A percentile compares a stretch with the other conserved stretches of the same genome.
Evolutionary conservation across 2,329 filamentous ascomycete species (phyloP).

Genomic region (Xylariaceae sp.): DNA sequence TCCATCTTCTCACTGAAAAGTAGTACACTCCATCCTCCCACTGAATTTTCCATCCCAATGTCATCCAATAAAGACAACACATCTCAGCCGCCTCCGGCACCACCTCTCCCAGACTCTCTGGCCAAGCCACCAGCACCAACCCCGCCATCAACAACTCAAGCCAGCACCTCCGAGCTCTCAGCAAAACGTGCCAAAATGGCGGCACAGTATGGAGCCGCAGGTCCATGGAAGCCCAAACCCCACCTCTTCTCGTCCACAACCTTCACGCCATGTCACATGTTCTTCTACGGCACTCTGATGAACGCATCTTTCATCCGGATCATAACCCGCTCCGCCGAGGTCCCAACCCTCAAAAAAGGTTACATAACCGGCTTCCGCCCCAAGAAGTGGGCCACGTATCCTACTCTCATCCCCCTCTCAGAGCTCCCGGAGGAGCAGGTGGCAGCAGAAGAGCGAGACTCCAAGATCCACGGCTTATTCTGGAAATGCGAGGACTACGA

Average conservation of each 20-base stretch:
- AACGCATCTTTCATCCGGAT: background rate
- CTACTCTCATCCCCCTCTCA: background rate
- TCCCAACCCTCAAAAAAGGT: background rate
- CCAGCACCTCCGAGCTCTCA: background rate
- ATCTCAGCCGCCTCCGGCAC: background rate
- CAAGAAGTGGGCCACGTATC: constrained; percentile 5
- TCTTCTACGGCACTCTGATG: constrained; percentile 8
- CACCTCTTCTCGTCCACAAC: constrained; percentile 2
- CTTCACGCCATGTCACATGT: constrained; percentile 7
- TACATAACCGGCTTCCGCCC: constrained; percentile 5
- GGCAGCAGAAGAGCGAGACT: background rate
- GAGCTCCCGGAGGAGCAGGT: background rate
- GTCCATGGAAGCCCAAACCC: background rate
- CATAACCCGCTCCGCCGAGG: background rate
- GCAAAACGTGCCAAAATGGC: constrained; percentile 3
- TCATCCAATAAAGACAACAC: background rate
- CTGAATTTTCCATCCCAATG: too few species aligned
- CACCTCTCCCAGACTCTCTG: background rate
- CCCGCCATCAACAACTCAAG: background rate
- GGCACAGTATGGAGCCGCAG: background rate
- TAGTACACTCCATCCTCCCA: too few species aligned
- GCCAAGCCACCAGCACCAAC: background rate
- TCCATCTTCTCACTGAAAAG: too few species aligned
- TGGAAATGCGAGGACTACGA: constrained; percentile 3
- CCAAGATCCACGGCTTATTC: background rate